These are phyloP conservation scores for Coprinopsis sp. DNA, from an alignment of 768 basidiomycete genomes.

Conservation along the genomic window DNA sequence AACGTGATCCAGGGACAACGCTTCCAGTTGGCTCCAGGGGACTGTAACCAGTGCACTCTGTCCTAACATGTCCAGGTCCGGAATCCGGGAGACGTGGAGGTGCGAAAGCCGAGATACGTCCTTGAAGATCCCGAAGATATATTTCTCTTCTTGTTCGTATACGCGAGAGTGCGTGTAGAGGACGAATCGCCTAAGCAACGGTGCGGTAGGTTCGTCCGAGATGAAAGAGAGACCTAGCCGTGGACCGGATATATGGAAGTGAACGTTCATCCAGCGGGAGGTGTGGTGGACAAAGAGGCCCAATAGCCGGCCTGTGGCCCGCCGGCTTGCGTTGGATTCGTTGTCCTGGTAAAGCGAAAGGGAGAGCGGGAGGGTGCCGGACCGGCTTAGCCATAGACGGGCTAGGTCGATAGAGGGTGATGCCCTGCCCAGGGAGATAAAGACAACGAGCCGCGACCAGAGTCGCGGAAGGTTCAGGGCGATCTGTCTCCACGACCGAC, in stretches of 20 bases:
- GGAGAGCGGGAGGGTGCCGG: conserved; percentile 27
- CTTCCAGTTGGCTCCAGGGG: conserved; percentile 28
- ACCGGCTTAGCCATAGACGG: conserved; percentile 28
- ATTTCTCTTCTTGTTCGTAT: conserved; percentile 26
- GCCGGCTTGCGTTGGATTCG: conserved; percentile 26
- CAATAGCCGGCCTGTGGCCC: conserved; percentile 24
- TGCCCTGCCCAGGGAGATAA: conserved; percentile 24
- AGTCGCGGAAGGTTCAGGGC: conserved; percentile 33
- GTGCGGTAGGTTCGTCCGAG: conserved; percentile 21
- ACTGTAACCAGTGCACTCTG: conserved; percentile 21
- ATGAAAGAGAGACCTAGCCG: conserved; percentile 20
- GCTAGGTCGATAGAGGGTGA: conserved; percentile 26
- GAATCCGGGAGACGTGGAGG: conserved; percentile 28
- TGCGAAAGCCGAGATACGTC: conserved; percentile 24
- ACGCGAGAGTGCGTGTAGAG: conserved; percentile 23
- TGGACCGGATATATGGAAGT: conserved; percentile 28
- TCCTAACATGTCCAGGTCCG: conserved; percentile 22
- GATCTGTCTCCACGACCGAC: conserved; percentile 36
- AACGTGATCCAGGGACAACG: conserved; percentile 23
- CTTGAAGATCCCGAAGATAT: conserved; percentile 27
- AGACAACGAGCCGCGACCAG: conserved; percentile 35
- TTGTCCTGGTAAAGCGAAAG: conserved; percentile 29
- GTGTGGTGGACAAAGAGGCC: conserved; percentile 27
- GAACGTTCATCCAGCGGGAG: conserved; percentile 27
- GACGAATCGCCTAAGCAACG: conserved; percentile 26